Percentiles rank a stretch among this genome's conserved stretches.
phyloP scores from a whole-genome alignment of 345 rosid genomes.

The Viola odorata region DNA sequence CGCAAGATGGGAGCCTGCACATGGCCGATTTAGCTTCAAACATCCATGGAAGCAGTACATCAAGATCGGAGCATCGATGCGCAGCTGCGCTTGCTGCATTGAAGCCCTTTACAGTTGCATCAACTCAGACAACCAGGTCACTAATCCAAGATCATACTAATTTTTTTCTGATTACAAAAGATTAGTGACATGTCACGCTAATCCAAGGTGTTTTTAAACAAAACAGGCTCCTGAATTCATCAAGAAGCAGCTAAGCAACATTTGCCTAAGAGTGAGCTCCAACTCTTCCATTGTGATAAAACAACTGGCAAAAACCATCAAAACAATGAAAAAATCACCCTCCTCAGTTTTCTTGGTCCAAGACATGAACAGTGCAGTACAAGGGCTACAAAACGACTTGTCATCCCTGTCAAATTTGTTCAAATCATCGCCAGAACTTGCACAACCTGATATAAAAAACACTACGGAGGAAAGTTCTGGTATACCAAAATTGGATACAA shows the following conservation, averaged over 20 bases:
- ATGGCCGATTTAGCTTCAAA: constrained; percentile 41
- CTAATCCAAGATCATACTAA: background rate
- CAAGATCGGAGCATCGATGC: constrained; percentile 35
- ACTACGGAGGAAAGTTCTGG: background rate
- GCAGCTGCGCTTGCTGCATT: constrained; percentile 38
- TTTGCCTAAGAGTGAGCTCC: constrained; percentile 34
- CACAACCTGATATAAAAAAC: constrained; percentile 11
- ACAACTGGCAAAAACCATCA: constrained; percentile 28
- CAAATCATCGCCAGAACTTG: background rate
- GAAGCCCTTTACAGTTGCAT: constrained; percentile 35
- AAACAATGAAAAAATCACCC: constrained; percentile 33
- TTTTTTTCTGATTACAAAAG: background rate
- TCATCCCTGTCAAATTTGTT: constrained; percentile 16
- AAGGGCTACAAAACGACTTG: constrained; percentile 31
- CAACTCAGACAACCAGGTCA: constrained; percentile 32
- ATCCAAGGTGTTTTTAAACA: background rate
- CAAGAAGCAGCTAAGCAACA: constrained; percentile 30
- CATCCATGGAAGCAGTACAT: constrained; percentile 56
- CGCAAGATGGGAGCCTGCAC: constrained; percentile 52
- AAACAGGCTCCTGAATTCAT: constrained; percentile 31
- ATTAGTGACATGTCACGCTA: background rate
- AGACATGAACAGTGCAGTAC: constrained; percentile 32
- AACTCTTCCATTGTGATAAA: constrained; percentile 26
- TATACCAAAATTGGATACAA: background rate
- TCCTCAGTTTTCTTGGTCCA: constrained; percentile 18